These are phyloP conservation scores for Violaceomyces palustris DNA, from an alignment of 1,284 basidiomycete genomes.

Conservation along the genomic window DNA sequence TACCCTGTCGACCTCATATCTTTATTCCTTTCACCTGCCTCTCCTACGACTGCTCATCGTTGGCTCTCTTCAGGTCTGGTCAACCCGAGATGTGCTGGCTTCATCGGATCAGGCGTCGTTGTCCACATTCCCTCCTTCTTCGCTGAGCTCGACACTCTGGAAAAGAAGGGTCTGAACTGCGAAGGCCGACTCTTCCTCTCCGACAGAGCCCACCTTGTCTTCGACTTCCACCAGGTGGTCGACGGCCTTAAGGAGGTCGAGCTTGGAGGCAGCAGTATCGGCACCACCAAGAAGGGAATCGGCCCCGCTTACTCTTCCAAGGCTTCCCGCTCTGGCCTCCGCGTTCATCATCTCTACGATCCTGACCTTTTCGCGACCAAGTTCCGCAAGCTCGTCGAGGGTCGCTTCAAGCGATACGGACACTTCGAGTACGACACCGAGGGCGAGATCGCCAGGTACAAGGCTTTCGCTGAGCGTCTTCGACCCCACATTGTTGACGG, in stretches of 20 bases:
- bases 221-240: conserved; percentile 99
- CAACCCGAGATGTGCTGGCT: conserved; percentile 76
- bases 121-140: conserved; percentile 95
- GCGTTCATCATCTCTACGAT: conserved; percentile 94
- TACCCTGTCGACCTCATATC: no score
- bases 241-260: conserved; percentile 98
- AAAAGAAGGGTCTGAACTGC: conserved; percentile 75
- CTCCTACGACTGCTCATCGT: no score
- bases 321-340: conserved; percentile 88
- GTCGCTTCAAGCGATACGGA: conserved; percentile 95
- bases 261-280: conserved; percentile 83
- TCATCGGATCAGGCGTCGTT: conserved; percentile 91
- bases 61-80: no score
- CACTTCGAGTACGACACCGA: conserved; percentile 98
- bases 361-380: conserved; percentile 77
- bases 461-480: conserved; percentile 79
- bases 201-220: conserved; percentile 91
- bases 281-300: conserved; percentile 95
- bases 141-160: conserved; percentile 78
- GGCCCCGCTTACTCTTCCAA: conserved; percentile 98
- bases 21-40: no score
- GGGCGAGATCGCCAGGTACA: conserved; percentile 84
- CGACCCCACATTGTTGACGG: conserved; percentile 85
- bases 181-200: conserved; percentile 82
- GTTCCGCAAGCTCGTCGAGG: conserved; percentile 93